Percentiles rank a stretch among this genome's conserved stretches.
These are phyloP conservation scores for Penicillium crustosum DNA, from an alignment of 2,329 filamentous ascomycete genomes.

Conservation along the genomic window DNA sequence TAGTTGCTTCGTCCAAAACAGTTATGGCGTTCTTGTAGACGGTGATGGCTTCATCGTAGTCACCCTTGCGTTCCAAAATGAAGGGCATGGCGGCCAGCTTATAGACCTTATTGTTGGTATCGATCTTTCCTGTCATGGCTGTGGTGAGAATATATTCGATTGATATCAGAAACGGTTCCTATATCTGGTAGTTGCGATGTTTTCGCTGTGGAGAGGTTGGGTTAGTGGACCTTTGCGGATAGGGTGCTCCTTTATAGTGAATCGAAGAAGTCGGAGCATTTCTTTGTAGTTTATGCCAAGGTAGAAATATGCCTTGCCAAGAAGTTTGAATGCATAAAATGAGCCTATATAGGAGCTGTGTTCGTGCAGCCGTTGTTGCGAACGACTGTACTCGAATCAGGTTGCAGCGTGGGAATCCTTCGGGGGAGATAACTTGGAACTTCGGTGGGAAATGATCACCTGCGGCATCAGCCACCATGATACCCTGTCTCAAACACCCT, in stretches of 20 bases:
- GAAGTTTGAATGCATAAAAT: neutral
- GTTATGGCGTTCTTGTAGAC: constrained; percentile 12
- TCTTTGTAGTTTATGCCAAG: neutral
- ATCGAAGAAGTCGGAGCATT: neutral
- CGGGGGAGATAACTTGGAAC: neutral
- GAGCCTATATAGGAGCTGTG: neutral
- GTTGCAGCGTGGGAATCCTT: neutral
- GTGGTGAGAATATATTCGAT: too few relatives aligned
- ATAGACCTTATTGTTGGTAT: constrained; percentile 5
- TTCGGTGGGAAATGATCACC: neutral
- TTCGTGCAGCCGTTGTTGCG: neutral
- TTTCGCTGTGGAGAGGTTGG: neutral
- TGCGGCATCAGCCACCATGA: neutral
- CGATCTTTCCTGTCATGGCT: neutral
- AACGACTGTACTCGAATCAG: neutral
- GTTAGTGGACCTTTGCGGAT: neutral
- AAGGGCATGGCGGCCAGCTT: constrained; percentile 6
- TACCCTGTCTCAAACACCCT: neutral
- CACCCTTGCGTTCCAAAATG: constrained; percentile 14
- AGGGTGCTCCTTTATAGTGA: neutral
- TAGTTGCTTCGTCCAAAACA: neutral
- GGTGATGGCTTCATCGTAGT: constrained; percentile 17
- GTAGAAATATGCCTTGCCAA: constrained; percentile 5
- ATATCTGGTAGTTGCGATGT: neutral
- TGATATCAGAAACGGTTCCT: neutral